phyloP scores from a whole-genome alignment of 768 basidiomycete genomes.

The Trametes coccinea region DNA sequence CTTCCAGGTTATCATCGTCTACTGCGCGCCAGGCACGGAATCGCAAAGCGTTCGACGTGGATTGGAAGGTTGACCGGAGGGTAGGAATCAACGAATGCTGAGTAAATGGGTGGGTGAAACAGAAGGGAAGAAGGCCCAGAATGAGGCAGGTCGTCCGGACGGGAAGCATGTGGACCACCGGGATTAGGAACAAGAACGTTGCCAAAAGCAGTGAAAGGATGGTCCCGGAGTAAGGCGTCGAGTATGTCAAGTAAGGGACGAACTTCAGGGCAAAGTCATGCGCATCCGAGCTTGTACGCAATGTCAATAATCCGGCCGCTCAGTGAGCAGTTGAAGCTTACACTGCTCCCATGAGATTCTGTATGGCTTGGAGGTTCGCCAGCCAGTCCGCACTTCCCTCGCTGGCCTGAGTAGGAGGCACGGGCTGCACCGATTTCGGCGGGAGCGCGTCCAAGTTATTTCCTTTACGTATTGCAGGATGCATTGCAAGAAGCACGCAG shows the following conservation, averaged over 20 bases:
- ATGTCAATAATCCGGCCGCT: neutral
- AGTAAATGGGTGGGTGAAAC: constrained; percentile 52
- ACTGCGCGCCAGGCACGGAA: constrained; percentile 37
- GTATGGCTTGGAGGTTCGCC: constrained; percentile 85
- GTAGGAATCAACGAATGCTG: constrained; percentile 33
- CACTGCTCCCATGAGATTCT: constrained; percentile 88
- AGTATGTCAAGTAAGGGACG: constrained; percentile 50
- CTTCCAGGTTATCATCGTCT: constrained; percentile 67
- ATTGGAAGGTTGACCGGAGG: constrained; percentile 29
- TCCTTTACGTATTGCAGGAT: constrained; percentile 43
- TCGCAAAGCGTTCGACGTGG: constrained; percentile 18
- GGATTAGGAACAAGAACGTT: constrained; percentile 39
- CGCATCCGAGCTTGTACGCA: constrained; percentile 54
- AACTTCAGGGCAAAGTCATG: constrained; percentile 56
- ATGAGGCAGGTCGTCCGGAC: constrained; percentile 49
- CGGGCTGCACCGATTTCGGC: constrained; percentile 19
- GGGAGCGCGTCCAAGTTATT: constrained; percentile 27
- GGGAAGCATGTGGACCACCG: constrained; percentile 35
- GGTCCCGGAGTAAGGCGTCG: constrained; percentile 52
- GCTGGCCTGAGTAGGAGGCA: constrained; percentile 38
- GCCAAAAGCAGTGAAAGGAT: constrained; percentile 51
- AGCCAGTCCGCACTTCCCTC: constrained; percentile 82
- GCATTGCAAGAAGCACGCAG: constrained; percentile 63
- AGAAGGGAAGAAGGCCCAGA: constrained; percentile 51
- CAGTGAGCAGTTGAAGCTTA: constrained; percentile 38